Conservation (phyloP, 257 asterid genomes). For the Nicotiana knightiana region DNA sequence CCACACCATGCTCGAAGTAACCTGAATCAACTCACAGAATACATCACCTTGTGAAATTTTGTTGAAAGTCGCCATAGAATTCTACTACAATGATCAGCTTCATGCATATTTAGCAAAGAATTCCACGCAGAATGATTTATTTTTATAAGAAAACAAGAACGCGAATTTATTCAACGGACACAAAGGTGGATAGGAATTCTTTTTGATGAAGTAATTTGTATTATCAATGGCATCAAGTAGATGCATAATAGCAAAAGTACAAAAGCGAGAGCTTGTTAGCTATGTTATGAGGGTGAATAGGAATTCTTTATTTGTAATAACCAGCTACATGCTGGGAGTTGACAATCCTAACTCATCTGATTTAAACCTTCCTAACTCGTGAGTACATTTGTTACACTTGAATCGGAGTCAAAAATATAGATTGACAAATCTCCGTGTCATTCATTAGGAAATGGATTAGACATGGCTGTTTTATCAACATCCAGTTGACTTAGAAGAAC, state of each 20-base stretch:
- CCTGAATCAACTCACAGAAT: constrained; percentile 20
- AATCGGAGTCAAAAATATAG: not conserved
- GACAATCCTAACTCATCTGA: not conserved
- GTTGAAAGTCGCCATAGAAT: not conserved
- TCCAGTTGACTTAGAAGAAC: not conserved
- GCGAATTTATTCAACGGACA: not conserved
- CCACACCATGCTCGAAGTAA: constrained; percentile 29
- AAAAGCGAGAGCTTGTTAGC: no score
- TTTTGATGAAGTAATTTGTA: not conserved
- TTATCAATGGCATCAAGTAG: no score
- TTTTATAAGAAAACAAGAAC: not conserved
- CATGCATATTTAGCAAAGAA: not conserved
- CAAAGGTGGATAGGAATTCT: not conserved
- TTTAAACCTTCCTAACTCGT: not conserved
- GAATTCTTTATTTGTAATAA: not conserved
- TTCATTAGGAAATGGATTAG: not conserved
- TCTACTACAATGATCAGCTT: not conserved
- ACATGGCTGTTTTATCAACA: not conserved
- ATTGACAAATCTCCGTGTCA: not conserved
- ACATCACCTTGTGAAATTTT: not conserved
- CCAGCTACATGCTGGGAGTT: not conserved
- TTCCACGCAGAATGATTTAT: not conserved
- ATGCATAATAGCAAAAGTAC: no score
- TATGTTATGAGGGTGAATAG: not conserved
- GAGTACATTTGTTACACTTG: not conserved